Evolutionary conservation across 805 yeast species (phyloP).

Genomic region (Yarrowia sp.): DNA sequence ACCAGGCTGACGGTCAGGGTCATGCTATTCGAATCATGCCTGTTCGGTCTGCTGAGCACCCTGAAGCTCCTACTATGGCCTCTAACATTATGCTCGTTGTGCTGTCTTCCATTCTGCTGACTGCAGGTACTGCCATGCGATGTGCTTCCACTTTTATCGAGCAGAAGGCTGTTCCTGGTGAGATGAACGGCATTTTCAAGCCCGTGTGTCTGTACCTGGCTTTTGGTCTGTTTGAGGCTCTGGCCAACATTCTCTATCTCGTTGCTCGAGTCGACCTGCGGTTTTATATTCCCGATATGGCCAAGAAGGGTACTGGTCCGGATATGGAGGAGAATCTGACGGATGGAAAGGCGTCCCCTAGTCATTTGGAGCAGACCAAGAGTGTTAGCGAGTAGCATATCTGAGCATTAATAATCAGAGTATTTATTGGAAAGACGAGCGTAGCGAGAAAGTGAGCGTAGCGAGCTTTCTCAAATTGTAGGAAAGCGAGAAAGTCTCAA

Average conservation of each 20-base stretch:
- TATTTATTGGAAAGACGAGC: background rate
- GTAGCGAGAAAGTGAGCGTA: background rate
- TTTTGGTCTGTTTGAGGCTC: constrained; percentile 65
- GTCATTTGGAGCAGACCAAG: constrained; percentile 15
- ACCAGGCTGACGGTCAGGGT: constrained; percentile 42
- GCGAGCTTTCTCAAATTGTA: too few relatives aligned
- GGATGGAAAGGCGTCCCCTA: constrained; percentile 1
- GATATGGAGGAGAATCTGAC: constrained; percentile 9
- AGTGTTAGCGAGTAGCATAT: background rate
- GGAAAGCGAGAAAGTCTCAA: too few relatives aligned
- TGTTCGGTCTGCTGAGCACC: constrained; percentile 38
- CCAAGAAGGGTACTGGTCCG: constrained; percentile 63
- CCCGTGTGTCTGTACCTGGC: constrained; percentile 62
- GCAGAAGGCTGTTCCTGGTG: constrained; percentile 28
- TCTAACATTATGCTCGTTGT: constrained; percentile 43
- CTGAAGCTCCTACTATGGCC: constrained; percentile 37
- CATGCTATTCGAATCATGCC: constrained; percentile 58
- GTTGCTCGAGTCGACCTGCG: constrained; percentile 68
- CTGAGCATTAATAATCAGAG: background rate
- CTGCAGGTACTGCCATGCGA: constrained; percentile 37
- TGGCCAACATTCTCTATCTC: constrained; percentile 55
- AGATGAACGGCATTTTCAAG: constrained; percentile 39
- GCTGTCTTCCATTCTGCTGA: constrained; percentile 29
- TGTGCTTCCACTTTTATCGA: constrained; percentile 36
- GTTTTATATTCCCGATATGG: constrained; percentile 71